Conservation (phyloP, 148 eudicot genomes). For the Dysphania ambrosioides region DNA sequence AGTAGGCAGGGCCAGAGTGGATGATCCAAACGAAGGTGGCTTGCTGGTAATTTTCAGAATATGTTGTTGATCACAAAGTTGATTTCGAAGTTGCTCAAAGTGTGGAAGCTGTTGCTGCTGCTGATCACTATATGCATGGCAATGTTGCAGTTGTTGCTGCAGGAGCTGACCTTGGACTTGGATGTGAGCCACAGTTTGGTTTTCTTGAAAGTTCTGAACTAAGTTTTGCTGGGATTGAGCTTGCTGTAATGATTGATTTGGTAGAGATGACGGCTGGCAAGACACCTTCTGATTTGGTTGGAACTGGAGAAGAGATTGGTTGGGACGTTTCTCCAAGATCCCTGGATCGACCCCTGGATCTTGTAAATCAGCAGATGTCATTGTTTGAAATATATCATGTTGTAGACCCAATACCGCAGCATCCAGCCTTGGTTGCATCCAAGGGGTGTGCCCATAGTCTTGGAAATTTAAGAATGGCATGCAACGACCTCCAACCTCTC, state of each 20-base stretch:
- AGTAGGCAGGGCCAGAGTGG: constrained; percentile 46
- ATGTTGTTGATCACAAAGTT: constrained; percentile 40
- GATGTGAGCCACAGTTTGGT: constrained; percentile 37
- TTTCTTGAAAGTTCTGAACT: constrained; percentile 40
- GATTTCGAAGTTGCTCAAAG: constrained; percentile 37
- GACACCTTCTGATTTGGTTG: constrained; percentile 52
- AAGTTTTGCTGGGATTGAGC: constrained; percentile 44
- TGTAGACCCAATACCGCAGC: constrained; percentile 56
- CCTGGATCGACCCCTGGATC: constrained; percentile 49
- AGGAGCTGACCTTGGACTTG: constrained; percentile 42
- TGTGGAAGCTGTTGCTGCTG: constrained; percentile 41
- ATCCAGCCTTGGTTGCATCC: constrained; percentile 81
- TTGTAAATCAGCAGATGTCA: constrained; percentile 68
- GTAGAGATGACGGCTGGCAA: constrained; percentile 31
- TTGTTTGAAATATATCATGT: constrained; percentile 57
- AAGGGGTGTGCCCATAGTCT: constrained; percentile 56
- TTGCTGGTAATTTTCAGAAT: constrained; percentile 33
- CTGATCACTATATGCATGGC: constrained; percentile 31
- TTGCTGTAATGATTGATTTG: constrained; percentile 47
- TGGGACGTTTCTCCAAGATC: constrained; percentile 47
- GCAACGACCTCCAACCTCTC: constrained; percentile 50
- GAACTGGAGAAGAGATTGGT: constrained; percentile 48
- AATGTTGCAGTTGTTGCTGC: constrained; percentile 49
- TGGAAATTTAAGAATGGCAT: constrained; percentile 62
- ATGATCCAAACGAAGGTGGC: constrained; percentile 42